Base-by-base conservation (phyloP, 2,329 filamentous ascomycete genomes). In the Fusarium sarcochroum region DNA sequence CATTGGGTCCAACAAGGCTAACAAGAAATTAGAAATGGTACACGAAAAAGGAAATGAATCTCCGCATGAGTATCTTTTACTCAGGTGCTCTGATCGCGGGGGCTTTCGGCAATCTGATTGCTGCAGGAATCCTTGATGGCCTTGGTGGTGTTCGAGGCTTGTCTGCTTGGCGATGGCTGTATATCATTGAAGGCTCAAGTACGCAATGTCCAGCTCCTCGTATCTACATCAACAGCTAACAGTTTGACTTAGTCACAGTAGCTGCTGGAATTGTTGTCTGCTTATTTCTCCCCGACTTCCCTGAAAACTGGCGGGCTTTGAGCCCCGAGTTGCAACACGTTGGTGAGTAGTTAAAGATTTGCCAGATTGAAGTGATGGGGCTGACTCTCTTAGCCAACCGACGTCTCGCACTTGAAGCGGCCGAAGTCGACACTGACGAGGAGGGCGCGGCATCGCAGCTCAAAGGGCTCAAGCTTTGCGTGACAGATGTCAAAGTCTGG, bases 181-280 rank as follows among this genome's bases (percentile, higher is more conserved):
- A 91, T 77, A 89, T 91, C 38, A 86, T 91, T 21, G 88, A 91
- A 74, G 89, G 6, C 9, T n/a, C 48, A 6, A 20, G 48, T 51
- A 41, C 17, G 47, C 3, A n/a, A 17, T 3, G 3, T 30, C 6
- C 11, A 4, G 3, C 25, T 32, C 17, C 32, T 13, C n/a, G n/a
- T 6, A 20, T 21, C 20, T 6, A 32, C 8, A 32, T 11, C 27
- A 15, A 5, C 6, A 5, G 27, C n/a, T 27, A 47, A 7, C 13
- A 17, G 9, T 10, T 17, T n/a, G 14, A 8, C 17, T 11, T n/a
- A 51, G 48, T 41, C 4, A 41, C 48, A 4, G 37, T 51, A 3
- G 35, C 23, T 15, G 37, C 48, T n/a, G 48, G 48, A 3, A 41
- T 41, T 10, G 17, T 32, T 14, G 37, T 41, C 5, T 41, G 37